Evolutionary conservation across 768 basidiomycete species (phyloP).

Genomic region (Xanthoconium purpureum): DNA sequence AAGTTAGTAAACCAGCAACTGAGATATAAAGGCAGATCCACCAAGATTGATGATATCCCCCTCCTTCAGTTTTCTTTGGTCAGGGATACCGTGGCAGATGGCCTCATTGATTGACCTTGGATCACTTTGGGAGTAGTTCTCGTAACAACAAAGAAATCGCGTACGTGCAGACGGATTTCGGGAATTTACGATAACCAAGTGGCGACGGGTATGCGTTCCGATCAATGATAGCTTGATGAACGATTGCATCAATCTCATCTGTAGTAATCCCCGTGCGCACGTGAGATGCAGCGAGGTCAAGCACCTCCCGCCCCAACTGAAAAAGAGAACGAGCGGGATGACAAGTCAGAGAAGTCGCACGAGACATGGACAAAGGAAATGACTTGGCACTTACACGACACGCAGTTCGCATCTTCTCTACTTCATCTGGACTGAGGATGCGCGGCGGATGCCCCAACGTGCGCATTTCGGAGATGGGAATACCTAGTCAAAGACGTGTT

Average conservation of each 20-base stretch:
- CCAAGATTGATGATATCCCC: slow-evolving; percentile 98
- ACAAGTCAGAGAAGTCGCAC: no score
- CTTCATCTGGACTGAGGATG: slow-evolving; percentile 68
- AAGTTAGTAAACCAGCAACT: slow-evolving; percentile 16
- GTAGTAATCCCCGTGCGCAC: slow-evolving; percentile 92
- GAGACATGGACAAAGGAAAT: background rate
- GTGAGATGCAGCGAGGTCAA: slow-evolving; percentile 85
- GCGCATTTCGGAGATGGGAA: slow-evolving; percentile 57
- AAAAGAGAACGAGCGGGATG: background rate
- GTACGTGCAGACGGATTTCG: slow-evolving; percentile 96
- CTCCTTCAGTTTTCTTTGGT: slow-evolving; percentile 75
- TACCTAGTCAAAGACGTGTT: slow-evolving; percentile 39
- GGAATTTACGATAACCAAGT: slow-evolving; percentile 85
- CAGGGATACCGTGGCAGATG: slow-evolving; percentile 97
- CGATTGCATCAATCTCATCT: slow-evolving; percentile 90
- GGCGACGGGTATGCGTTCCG: slow-evolving; percentile 93
- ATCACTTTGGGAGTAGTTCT: slow-evolving; percentile 3
- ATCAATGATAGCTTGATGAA: slow-evolving; percentile 89
- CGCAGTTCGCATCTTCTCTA: slow-evolving; percentile 84
- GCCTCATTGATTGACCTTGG: slow-evolving; percentile 87
- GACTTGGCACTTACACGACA: slow-evolving; percentile 62
- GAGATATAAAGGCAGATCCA: slow-evolving; percentile 30
- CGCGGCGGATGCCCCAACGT: slow-evolving; percentile 58
- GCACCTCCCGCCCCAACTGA: slow-evolving; percentile 87
- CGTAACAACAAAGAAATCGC: slow-evolving; percentile 30